Base-by-base conservation (phyloP, 345 rosid species). In the Acer saccharum region DNA sequence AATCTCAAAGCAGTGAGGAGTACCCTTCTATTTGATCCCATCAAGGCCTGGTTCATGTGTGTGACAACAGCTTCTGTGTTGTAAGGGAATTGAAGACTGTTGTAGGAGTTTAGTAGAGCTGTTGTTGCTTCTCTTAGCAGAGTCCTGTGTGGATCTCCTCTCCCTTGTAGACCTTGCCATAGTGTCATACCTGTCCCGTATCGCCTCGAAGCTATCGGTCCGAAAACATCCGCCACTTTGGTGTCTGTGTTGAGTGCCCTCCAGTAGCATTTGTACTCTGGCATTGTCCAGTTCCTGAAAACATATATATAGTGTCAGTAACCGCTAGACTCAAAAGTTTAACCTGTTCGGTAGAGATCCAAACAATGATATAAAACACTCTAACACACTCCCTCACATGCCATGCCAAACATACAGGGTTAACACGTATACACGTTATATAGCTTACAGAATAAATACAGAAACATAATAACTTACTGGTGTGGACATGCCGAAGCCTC, bases 251-350 rank as follows among this genome's bases (percentile, higher is more conserved):
- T 81, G 75, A 95, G 74, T 46, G 21, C 86, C 78, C 86, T 92
- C 99, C 99, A 93, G 84, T 90, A 87, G 81, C 98, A 95, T 78
- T 80, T 91, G 86, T 93, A 84, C 73, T 91, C 90, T 14, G 92
- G 82, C 88, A 68, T 88, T 18, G 72, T 82, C 99, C 98, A 92
- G 43, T 81, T 81, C 90, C 96, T 93, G 83, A 14, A 10, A 64
- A n/a, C 54, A 23, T 11, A 43, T 3, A 62, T 20, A 10, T 4
- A 35, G 39, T 4, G 39, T 35, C 6, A 35, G 6, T 35, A 35
- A 35, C 39, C 1, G 39, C 39, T 35, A 35, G 39, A 35, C 6
- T 35, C 6, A 35, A 35, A 35, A 35, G 39, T 35, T 35, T 35
- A 35, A 35, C 39, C 39, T 35, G 39, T 35, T 6, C 0, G 0